Conservation (phyloP, 331 rosid species). For the Phaseolus coccineus region DNA sequence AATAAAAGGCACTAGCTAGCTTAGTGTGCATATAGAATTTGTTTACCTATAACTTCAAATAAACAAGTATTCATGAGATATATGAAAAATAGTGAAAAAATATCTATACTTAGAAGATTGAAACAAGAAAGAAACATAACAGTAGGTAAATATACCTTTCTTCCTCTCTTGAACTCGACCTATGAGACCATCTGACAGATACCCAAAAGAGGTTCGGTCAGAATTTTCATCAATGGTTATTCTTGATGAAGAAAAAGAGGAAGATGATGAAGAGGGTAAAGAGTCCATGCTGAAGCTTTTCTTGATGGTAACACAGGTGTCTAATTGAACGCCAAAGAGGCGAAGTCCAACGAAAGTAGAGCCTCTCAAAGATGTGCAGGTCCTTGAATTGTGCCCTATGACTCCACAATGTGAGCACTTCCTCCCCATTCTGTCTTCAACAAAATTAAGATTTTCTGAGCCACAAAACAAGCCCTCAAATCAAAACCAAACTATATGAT, state of each 20-base stretch:
- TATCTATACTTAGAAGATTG: not conserved
- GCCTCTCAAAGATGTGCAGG: constrained; percentile 70
- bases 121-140: not conserved
- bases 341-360: constrained; percentile 54
- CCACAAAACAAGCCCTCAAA: constrained; percentile 15
- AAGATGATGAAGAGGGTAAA: constrained; percentile 52
- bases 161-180: constrained; percentile 70
- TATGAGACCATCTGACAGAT: constrained; percentile 80
- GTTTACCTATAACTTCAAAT: not conserved
- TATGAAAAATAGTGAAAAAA: not conserved
- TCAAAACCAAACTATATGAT: constrained; percentile 21
- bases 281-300: constrained; percentile 86
- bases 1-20: not conserved
- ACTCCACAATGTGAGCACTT: constrained; percentile 98
- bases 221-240: constrained; percentile 45
- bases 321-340: constrained; percentile 80
- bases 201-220: constrained; percentile 53
- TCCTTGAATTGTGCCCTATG: constrained; percentile 93
- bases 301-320: constrained; percentile 50
- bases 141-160: constrained; percentile 55
- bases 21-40: not conserved
- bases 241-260: constrained; percentile 55
- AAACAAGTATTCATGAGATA: not conserved
- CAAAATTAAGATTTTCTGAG: constrained; percentile 25
- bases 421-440: constrained; percentile 68